Evolutionary conservation across 441 rosid species (phyloP).

Genomic region (Erodium moschatum): DNA sequence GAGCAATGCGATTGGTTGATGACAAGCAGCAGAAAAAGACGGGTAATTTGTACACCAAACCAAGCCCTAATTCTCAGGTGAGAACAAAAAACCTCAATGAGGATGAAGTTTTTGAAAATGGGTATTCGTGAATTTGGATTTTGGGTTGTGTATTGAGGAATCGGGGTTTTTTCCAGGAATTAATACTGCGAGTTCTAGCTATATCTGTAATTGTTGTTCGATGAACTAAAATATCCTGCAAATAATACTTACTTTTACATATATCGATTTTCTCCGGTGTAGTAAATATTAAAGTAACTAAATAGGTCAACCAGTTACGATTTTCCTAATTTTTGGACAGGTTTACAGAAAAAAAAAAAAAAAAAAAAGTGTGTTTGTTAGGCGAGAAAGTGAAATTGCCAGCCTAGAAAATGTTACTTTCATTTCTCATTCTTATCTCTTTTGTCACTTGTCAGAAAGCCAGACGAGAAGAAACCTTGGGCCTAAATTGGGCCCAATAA

Average conservation of each 20-base stretch:
- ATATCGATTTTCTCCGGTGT: neutral
- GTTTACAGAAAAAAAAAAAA: neutral
- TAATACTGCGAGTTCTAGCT: neutral
- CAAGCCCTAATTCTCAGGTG: slow-evolving; percentile 9
- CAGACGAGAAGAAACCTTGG: neutral
- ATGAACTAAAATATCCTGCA: neutral
- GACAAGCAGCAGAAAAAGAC: neutral
- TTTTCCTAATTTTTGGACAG: neutral
- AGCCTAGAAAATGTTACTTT: slow-evolving; percentile 4
- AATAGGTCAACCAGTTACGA: neutral
- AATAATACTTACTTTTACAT: neutral
- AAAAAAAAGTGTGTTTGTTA: neutral
- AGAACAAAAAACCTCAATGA: neutral
- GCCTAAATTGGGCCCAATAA: neutral
- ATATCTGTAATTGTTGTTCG: neutral
- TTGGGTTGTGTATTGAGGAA: neutral
- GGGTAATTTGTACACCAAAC: neutral
- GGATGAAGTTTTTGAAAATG: neutral
- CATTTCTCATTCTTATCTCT: neutral
- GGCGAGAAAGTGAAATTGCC: slow-evolving; percentile 7
- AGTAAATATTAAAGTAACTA: neutral
- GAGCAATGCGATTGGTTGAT: slow-evolving; percentile 7
- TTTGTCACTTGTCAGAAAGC: neutral
- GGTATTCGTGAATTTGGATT: neutral
- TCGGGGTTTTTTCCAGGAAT: neutral